Evolutionary conservation across 2,329 filamentous ascomycete genomes (phyloP), one percentile per base, ranked within the genome.

Genomic region (Calonectria ilicicola): DNA sequence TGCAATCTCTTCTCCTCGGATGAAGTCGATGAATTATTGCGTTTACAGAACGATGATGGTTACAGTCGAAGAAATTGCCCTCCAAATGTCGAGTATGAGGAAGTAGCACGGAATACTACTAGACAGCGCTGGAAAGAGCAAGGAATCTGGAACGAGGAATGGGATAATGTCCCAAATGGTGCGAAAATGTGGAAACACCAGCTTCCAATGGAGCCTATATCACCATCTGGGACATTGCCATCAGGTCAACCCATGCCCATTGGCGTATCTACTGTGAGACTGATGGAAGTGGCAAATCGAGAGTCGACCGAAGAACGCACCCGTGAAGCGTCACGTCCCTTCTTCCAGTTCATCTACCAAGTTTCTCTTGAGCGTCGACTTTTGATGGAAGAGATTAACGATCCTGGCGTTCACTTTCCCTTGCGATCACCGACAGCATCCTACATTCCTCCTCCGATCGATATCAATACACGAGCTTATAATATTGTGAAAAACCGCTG

Each of bases 1-100:
- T 15, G 5, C 19, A 9, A 4, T 5, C 17, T 6, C 8, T 53
- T 32, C 49, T 0, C 9, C 8, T 10, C 15, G 3, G 49, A 53
- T 3, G 14, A n/a, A n/a, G 1, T 1, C 5, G 1, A 32, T 3
- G 49, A 53, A 19, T n/a, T n/a, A 2, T 4, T n/a, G 6, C 49
- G 27, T 6, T 19, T 32, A 9, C 17, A n/a, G 1, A 7, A 10
- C 8, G 12, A 26, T 14, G 17, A 12, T 53, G 27, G 27, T 5
- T 53, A 53, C 7, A 19, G 12, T 9, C 19, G 19, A 35, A 21
- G 49, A 27, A 53, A 35, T 2, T 5, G 8, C 17, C 7, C 8
- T 9, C 3, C 5, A 2, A 4, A 12, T 10, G 19, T 32, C 3
- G 1, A 17, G 10, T 5, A 1, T 14, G 3, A 32, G 6, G 8